phyloP scores from a whole-genome alignment of 257 asterid genomes.

The Paraleonurus japonicus region DNA sequence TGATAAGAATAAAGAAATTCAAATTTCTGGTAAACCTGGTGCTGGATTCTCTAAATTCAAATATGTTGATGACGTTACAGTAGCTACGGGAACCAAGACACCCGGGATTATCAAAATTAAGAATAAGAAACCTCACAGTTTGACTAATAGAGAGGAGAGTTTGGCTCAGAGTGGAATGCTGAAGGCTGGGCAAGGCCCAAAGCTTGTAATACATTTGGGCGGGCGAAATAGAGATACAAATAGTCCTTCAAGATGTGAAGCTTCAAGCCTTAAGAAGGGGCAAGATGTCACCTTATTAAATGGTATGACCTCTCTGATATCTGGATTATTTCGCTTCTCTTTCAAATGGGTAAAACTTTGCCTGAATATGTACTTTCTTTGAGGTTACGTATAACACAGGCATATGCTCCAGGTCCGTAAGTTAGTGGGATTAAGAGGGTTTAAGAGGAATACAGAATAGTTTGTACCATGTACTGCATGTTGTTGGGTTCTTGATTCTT shows the following conservation, averaged over 20 bases:
- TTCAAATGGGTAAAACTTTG: conserved; percentile 1
- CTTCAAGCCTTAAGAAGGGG: conserved; percentile 56
- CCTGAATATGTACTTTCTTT: not conserved
- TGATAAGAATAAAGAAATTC: conserved; percentile 41
- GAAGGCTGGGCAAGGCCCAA: conserved; percentile 62
- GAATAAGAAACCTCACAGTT: conserved; percentile 45
- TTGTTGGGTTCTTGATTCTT: not conserved
- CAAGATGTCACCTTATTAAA: conserved; percentile 50
- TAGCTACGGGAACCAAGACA: conserved; percentile 38
- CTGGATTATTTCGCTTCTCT: conserved; percentile 12
- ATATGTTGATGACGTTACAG: conserved; percentile 49
- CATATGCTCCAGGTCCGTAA: conserved; percentile 1
- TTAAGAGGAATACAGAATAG: not conserved
- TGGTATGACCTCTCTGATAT: conserved; percentile 43
- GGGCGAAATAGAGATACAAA: conserved; percentile 49
- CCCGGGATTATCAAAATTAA: conserved; percentile 61
- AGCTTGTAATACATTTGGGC: conserved; percentile 90
- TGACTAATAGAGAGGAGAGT: conserved; percentile 42
- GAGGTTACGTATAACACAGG: conserved; percentile 20
- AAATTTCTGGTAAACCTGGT: conserved; percentile 41
- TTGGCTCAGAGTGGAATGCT: conserved; percentile 42
- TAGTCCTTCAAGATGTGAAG: conserved; percentile 64
- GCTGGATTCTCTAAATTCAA: conserved; percentile 55
- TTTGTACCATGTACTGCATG: not conserved
- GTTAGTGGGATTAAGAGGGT: conserved; percentile 13